Base-by-base conservation (phyloP, 768 basidiomycete genomes). In the Peribolospora baueri region DNA sequence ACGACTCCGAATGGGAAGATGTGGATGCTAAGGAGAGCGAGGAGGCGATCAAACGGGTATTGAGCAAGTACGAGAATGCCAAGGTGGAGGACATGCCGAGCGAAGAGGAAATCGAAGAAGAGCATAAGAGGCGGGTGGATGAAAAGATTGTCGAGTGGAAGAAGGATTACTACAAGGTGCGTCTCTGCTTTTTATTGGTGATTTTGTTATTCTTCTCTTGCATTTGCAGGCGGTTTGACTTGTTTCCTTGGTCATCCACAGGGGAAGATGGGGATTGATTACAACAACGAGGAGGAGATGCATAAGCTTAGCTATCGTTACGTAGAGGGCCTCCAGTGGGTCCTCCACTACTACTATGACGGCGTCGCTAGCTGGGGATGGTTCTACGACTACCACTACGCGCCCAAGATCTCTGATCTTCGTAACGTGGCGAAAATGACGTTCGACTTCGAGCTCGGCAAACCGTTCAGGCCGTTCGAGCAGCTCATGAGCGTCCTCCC, bases 331-430 rank as follows among this genome's bases (percentile, higher is more conserved):
- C 68, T 98, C 58, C 93, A 98, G 64, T 97, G 91, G 93, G 87
- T 97, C 41, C 84, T 98, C 82, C 83, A 87, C 65, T 98, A 98
- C 67, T 98, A 98, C 66, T 97, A 95, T 67, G 78, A 82, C 58
- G 93, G 93, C 5, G 88, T 97, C 13, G 83, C 87, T 5, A 90
- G 86, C 11, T 98, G 93, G 93, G 76, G 84, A 25, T 97, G 93
- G 93, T 98, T 91, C 71, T 97, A 97, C 69, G 72, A 90, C 67
- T 97, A 95, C 66, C 91, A 98, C 65, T 98, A 90, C 66, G 83
- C 93, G 0, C 93, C 93, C 25, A 78, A 88, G 39, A 95, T 97
- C 54, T 86, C 87, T 14, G 73, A 84, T 68, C 60, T 81, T 41
- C 68, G 67, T 56, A 71, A 71, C 36, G 68, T 97, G 14, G 79